Evolutionary conservation across 306 rosid genomes (phyloP).

Genomic region (Medicago arabica): DNA sequence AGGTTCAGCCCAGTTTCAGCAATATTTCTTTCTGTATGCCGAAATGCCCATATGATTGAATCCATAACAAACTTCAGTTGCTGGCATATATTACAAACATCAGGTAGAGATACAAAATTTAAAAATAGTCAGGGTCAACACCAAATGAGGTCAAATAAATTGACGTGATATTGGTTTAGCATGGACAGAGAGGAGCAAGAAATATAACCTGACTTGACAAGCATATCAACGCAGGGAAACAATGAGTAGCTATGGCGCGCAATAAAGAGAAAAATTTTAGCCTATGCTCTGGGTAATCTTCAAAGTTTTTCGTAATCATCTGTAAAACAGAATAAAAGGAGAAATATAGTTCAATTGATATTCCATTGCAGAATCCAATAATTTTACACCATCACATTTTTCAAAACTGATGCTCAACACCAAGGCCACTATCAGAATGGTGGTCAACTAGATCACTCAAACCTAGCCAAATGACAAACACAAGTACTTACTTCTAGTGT

Average conservation of each 20-base stretch:
- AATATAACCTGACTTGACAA: conserved; percentile 83
- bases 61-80: conserved; percentile 98
- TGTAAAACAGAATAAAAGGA: conserved; percentile 39
- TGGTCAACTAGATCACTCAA: conserved; percentile 3
- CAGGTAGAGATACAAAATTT: conserved; percentile 24
- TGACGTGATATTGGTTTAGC: background rate
- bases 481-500: conserved; percentile 91
- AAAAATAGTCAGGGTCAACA: background rate
- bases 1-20: conserved; percentile 92
- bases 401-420: background rate
- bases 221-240: conserved; percentile 86
- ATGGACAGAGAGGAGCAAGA: conserved; percentile 9
- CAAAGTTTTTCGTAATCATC: conserved; percentile 96
- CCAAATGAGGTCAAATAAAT: conserved; percentile 13
- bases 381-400: background rate
- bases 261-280: conserved; percentile 95
- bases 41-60: conserved; percentile 97
- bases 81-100: conserved; percentile 53
- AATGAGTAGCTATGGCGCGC: conserved; percentile 87
- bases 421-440: background rate
- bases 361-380: conserved; percentile 8
- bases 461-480: conserved; percentile 20
- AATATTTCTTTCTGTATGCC: conserved; percentile 97
- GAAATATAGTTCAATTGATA: background rate
- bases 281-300: conserved; percentile 98